Percentiles rank a stretch among this genome's conserved stretches.
Conservation (phyloP, 495 filamentous ascomycete genomes). For the Talaromyces stipitatus region DNA sequence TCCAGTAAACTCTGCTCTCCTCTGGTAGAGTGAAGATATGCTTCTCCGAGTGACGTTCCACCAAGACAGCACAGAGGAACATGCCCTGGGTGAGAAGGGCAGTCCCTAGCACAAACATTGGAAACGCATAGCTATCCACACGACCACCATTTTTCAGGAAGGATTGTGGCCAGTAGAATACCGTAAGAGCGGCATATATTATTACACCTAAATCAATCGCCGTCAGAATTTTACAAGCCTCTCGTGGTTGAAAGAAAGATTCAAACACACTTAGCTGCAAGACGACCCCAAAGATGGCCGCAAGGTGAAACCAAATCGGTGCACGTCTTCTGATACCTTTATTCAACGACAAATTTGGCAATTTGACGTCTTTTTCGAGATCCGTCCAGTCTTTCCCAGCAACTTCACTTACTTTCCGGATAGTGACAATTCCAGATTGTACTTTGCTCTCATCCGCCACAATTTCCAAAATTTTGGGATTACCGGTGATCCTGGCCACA, state of each 20-base stretch:
- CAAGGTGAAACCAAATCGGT: constrained; percentile 26
- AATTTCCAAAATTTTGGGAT: constrained; percentile 34
- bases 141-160: constrained; percentile 24
- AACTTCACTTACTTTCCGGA: constrained; percentile 7
- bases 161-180: constrained; percentile 18
- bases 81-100: constrained; percentile 30
- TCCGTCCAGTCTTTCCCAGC: constrained; percentile 12
- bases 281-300: constrained; percentile 19
- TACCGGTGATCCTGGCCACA: constrained; percentile 31
- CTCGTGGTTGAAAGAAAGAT: not conserved
- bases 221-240: not conserved
- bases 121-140: constrained; percentile 30
- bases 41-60: constrained; percentile 28
- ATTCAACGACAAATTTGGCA: constrained; percentile 41
- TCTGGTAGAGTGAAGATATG: constrained; percentile 18
- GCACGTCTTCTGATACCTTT: constrained; percentile 30
- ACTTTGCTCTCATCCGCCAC: constrained; percentile 17
- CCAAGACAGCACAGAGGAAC: constrained; percentile 33
- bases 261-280: constrained; percentile 22
- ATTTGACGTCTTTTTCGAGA: constrained; percentile 14
- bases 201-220: constrained; percentile 17
- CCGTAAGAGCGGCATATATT: constrained; percentile 25
- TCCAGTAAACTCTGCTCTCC: constrained; percentile 33
- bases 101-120: constrained; percentile 29
- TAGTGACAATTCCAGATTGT: not conserved